These are phyloP conservation scores for Termitomyces sp. DNA, from an alignment of 768 basidiomycete genomes.

Conservation along the genomic window DNA sequence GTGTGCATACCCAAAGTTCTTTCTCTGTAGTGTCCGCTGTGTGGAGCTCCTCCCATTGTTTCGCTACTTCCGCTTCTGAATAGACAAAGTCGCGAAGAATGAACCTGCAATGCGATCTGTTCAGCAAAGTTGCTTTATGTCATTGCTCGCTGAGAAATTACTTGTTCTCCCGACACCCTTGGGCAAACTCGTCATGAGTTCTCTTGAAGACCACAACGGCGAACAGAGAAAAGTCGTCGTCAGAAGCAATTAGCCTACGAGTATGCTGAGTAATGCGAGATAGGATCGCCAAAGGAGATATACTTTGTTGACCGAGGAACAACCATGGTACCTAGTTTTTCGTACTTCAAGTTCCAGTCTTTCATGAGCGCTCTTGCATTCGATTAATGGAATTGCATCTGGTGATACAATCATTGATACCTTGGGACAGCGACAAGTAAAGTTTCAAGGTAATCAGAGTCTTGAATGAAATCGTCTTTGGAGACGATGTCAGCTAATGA, in stretches of 20 bases:
- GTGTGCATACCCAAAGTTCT: constrained; percentile 87
- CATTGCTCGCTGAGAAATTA: constrained; percentile 26
- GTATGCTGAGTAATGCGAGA: constrained; percentile 1
- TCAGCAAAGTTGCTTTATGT: not conserved
- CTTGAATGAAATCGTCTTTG: constrained; percentile 73
- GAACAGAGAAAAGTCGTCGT: constrained; percentile 87
- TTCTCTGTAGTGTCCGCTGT: constrained; percentile 84
- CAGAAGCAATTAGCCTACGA: constrained; percentile 64
- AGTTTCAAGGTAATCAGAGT: constrained; percentile 94
- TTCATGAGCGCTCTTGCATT: constrained; percentile 62
- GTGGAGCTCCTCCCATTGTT: constrained; percentile 77
- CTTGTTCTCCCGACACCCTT: constrained; percentile 96
- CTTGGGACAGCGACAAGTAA: constrained; percentile 90
- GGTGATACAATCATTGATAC: constrained; percentile 38
- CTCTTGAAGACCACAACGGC: constrained; percentile 85
- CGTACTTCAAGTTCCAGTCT: constrained; percentile 88
- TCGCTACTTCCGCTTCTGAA: constrained; percentile 75
- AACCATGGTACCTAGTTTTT: constrained; percentile 82
- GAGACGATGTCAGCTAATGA: constrained; percentile 82
- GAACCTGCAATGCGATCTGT: constrained; percentile 49
- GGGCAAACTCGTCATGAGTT: constrained; percentile 86
- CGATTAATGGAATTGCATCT: constrained; percentile 18
- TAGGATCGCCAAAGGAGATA: constrained; percentile 20
- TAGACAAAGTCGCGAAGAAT: constrained; percentile 92
- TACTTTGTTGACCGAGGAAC: constrained; percentile 90